phyloP scores from a whole-genome alignment of 2,329 filamentous ascomycete genomes.

The Zymoseptoria ardabiliae region DNA sequence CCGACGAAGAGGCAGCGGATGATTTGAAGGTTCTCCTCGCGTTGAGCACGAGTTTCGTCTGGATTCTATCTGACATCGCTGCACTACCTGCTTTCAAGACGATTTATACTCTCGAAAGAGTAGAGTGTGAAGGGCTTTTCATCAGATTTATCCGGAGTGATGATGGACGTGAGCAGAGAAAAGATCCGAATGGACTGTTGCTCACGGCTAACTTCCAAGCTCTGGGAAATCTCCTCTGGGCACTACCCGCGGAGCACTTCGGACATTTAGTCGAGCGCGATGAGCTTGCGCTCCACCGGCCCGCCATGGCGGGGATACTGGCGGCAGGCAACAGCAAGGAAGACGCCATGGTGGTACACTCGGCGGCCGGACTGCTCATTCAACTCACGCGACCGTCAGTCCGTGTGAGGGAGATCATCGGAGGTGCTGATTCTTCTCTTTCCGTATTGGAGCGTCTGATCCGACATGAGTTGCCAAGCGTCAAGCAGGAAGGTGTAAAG shows the following conservation, averaged over 20 bases:
- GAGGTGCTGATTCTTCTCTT: slow-evolving; percentile 7
- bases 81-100: slow-evolving; percentile 16
- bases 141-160: no score
- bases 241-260: slow-evolving; percentile 5
- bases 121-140: background rate
- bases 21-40: slow-evolving; percentile 17
- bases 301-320: slow-evolving; percentile 7
- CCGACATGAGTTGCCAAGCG: slow-evolving; percentile 18
- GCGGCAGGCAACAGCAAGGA: slow-evolving; percentile 2
- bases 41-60: slow-evolving; percentile 22
- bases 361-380: slow-evolving; percentile 23
- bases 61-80: slow-evolving; percentile 27
- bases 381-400: slow-evolving; percentile 22
- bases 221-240: slow-evolving; percentile 25
- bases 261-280: slow-evolving; percentile 6
- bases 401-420: slow-evolving; percentile 19
- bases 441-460: slow-evolving; percentile 18
- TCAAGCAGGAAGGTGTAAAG: slow-evolving; percentile 22
- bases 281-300: slow-evolving; percentile 10
- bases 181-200: slow-evolving; percentile 1
- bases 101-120: slow-evolving; percentile 6
- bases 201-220: slow-evolving; percentile 24
- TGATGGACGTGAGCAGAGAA: background rate
- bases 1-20: slow-evolving; percentile 5
- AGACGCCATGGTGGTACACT: slow-evolving; percentile 22